These are phyloP conservation scores for Diversispora epigaea DNA, from an alignment of 192 early-diverging fungal species.

Conservation along the genomic window DNA sequence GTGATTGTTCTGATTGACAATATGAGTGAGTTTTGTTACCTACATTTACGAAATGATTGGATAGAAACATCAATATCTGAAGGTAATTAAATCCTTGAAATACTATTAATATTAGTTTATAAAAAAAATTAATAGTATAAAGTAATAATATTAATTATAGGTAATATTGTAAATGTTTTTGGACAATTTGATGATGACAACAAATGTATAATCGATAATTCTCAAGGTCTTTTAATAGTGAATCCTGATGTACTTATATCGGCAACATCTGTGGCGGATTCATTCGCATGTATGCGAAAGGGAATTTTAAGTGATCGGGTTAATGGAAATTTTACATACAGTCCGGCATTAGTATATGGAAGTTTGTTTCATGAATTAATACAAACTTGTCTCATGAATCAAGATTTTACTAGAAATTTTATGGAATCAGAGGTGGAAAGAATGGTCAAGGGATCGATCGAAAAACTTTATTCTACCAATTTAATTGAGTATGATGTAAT, in stretches of 20 bases:
- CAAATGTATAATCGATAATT: constrained; percentile 58
- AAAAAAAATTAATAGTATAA: not conserved
- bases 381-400: constrained; percentile 60
- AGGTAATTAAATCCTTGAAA: constrained; percentile 27
- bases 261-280: constrained; percentile 72
- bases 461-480: constrained; percentile 76
- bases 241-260: constrained; percentile 83
- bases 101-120: not conserved
- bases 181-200: constrained; percentile 33
- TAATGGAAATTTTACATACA: constrained; percentile 42
- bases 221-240: constrained; percentile 61
- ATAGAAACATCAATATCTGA: constrained; percentile 49
- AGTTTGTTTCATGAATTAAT: constrained; percentile 80
- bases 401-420: constrained; percentile 56
- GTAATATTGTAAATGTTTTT: constrained; percentile 68
- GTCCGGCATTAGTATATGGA: constrained; percentile 67
- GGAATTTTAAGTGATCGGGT: constrained; percentile 74
- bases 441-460: constrained; percentile 55
- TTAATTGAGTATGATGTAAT: constrained; percentile 39
- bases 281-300: constrained; percentile 73
- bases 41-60: constrained; percentile 72
- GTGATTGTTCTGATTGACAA: not conserved
- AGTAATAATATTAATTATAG: constrained; percentile 30
- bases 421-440: constrained; percentile 51
- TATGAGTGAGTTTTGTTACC: not conserved